A percentile compares a stretch with the other conserved stretches of the same genome.
These are phyloP conservation scores for Backusella australiensis DNA, from an alignment of 192 early-diverging fungal genomes.

Conservation along the genomic window DNA sequence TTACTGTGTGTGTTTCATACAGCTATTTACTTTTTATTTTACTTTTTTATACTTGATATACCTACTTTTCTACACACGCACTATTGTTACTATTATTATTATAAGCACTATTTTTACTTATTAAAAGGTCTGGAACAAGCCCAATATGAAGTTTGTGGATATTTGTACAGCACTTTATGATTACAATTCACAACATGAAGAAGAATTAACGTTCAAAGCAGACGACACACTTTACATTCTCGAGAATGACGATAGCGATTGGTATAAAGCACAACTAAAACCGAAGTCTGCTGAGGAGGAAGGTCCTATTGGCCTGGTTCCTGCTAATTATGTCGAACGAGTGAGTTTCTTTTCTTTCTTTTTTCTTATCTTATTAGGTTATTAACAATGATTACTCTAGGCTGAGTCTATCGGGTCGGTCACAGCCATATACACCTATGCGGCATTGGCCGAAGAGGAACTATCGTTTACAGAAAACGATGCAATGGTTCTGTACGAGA, in stretches of 20 bases:
- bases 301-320: conserved; percentile 76
- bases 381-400: conserved; percentile 29
- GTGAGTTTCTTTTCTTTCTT: not conserved
- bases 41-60: not conserved
- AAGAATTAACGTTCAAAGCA: conserved; percentile 84
- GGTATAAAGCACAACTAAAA: conserved; percentile 85
- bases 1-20: not conserved
- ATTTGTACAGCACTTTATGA: conserved; percentile 85
- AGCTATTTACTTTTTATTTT: not conserved
- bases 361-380: not conserved
- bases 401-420: conserved; percentile 51
- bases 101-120: not conserved
- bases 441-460: conserved; percentile 80
- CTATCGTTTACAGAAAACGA: conserved; percentile 74
- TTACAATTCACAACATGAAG: conserved; percentile 81
- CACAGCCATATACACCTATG: conserved; percentile 78
- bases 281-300: conserved; percentile 40
- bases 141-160: conserved; percentile 43
- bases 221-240: conserved; percentile 87
- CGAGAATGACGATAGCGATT: conserved; percentile 87
- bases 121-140: not conserved
- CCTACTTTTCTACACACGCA: not conserved
- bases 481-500: conserved; percentile 73
- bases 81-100: not conserved
- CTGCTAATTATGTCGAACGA: conserved; percentile 84